Evolutionary conservation across 1,284 basidiomycete genomes (phyloP), one percentile per base, ranked within the genome.

Genomic region (Mrakiaceae sp.): DNA sequence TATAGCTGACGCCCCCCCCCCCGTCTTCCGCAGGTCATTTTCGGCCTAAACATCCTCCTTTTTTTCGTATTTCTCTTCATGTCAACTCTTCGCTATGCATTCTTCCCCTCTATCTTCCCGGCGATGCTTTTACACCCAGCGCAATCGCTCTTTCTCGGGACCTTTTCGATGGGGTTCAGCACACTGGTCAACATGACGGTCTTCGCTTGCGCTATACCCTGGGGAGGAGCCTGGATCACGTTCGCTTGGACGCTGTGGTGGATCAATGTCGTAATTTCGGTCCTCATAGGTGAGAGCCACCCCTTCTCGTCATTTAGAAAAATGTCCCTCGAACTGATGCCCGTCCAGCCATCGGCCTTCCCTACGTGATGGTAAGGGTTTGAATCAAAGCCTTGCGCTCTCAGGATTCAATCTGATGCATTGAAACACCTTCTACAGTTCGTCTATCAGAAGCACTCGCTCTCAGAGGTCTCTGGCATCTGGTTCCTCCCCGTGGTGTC

Each of bases 401-500:
- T n/a, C 48, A 16, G 10, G 14, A 5, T 43, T 7, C 2, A 6
- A 11, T 63, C 49, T 40, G 16, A 64, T 65, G 47, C 65, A 54
- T 10, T 39, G 5, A n/a, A 5, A 16, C n/a, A 5, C 14, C 46
- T 43, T 14, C 4, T 2, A 69, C 87, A 86, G 82, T 81, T 84
- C 65, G 83, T 82, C 0, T 74, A 78, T 7, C 87, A 90, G 49
- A 75, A 76, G 2, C 84, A 88, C 69, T 77, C 81, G 1, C 72
- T 84, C 4, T 76, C 81, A 62, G 72, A 75, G 2, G 81, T 87
- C 77, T 81, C 82, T 0, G 78, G 84, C n/a, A 74, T 79, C 2
- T 86, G 84, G 84, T 76, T 90, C 3, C 80, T 89, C 53, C 88
- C 88, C 0, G 81, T 88, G 7, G 85, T 89, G 3, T 81, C 86